phyloP scores from a whole-genome alignment of 495 filamentous ascomycete genomes.

The Astrocystis sublimbata region DNA sequence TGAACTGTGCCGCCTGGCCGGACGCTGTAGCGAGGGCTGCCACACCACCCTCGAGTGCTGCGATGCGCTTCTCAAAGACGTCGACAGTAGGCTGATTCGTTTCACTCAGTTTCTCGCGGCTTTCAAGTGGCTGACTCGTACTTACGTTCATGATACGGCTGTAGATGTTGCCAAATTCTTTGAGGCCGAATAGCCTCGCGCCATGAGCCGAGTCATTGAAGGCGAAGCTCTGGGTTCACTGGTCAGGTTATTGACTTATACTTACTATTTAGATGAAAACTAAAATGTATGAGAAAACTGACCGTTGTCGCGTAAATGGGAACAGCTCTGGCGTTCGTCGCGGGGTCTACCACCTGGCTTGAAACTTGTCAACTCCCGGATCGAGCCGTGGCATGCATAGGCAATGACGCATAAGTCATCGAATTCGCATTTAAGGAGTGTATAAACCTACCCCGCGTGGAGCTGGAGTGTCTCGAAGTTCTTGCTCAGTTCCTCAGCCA shows the following conservation, averaged over 20 bases:
- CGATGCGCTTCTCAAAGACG: conserved; percentile 96
- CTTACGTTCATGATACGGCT: conserved; percentile 89
- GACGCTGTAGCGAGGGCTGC: conserved; percentile 89
- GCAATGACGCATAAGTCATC: neutral
- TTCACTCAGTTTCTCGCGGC: neutral
- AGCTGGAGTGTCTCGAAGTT: conserved; percentile 95
- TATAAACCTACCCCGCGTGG: conserved; percentile 77
- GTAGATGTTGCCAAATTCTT: conserved; percentile 99
- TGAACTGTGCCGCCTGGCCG: conserved; percentile 93
- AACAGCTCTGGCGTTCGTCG: conserved; percentile 87
- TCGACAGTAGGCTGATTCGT: conserved; percentile 80
- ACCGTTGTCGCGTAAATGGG: conserved; percentile 96
- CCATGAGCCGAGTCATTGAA: conserved; percentile 99
- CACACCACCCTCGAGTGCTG: conserved; percentile 90
- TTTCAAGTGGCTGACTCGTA: neutral
- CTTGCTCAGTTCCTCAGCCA: conserved; percentile 42
- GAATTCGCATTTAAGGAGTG: neutral
- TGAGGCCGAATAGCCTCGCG: conserved; percentile 93
- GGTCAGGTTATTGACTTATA: neutral
- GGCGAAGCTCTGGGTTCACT: conserved; percentile 65
- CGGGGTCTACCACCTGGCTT: conserved; percentile 80
- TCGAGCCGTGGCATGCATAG: conserved; percentile 18
- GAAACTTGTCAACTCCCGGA: conserved; percentile 12
- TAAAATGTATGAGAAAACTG: conserved; percentile 29
- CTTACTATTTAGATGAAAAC: neutral